phyloP scores from a whole-genome alignment of 1,284 basidiomycete genomes.

The Bjerkandera adusta region DNA sequence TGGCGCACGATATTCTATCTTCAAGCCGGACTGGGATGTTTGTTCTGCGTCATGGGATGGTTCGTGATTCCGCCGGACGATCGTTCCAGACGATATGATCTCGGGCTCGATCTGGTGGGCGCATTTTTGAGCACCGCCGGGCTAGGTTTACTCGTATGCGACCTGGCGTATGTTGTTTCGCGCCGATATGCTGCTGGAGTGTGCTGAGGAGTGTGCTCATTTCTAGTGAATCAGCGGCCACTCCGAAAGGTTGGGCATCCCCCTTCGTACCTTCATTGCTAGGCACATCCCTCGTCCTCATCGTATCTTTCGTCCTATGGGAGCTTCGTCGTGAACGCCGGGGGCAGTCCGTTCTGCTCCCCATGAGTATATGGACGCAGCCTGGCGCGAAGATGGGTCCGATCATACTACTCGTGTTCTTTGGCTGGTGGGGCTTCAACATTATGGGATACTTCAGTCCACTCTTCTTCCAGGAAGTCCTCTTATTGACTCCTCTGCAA shows the following conservation, averaged over 20 bases:
- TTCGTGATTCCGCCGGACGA: conserved; percentile 22
- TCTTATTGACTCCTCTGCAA: conserved; percentile 28
- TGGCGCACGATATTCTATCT: conserved; percentile 36
- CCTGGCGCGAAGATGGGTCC: conserved; percentile 31
- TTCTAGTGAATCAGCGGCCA: conserved; percentile 33
- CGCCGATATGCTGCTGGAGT: not conserved
- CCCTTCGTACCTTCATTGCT: conserved; percentile 32
- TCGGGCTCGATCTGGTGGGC: conserved; percentile 36
- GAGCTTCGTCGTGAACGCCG: conserved; percentile 31
- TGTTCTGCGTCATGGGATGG: conserved; percentile 30
- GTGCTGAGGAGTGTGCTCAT: too few relatives aligned
- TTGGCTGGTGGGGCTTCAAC: conserved; percentile 35
- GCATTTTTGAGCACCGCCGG: conserved; percentile 31
- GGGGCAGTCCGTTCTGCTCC: conserved; percentile 31
- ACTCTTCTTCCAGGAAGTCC: conserved; percentile 34
- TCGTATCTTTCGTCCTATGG: conserved; percentile 31
- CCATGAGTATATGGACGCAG: conserved; percentile 34
- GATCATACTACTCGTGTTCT: conserved; percentile 31
- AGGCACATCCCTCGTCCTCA: conserved; percentile 27
- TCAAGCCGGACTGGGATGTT: conserved; percentile 30
- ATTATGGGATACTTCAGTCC: conserved; percentile 30
- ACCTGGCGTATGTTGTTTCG: conserved; percentile 29
- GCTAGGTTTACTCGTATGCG: conserved; percentile 32
- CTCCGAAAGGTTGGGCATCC: conserved; percentile 31
- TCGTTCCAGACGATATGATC: conserved; percentile 24